Evolutionary conservation across 148 eudicot species (phyloP).

Genomic region (Euryodendron excelsum): DNA sequence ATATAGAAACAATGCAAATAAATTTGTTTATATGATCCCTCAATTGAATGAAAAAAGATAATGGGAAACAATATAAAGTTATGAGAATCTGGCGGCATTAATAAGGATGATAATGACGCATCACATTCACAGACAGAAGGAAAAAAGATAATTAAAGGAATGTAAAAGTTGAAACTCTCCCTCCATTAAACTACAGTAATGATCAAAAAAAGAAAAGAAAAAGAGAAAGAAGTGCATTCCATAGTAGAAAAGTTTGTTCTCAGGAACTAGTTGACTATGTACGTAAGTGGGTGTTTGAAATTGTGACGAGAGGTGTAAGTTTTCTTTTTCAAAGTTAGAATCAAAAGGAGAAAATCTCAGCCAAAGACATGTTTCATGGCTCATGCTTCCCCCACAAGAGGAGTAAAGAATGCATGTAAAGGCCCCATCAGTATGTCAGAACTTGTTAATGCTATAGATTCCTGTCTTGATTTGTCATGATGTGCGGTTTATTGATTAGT

Average conservation of each 20-base stretch:
- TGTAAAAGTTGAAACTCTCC: not conserved
- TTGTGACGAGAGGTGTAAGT: not conserved
- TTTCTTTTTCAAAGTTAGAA: not conserved
- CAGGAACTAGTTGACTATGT: not conserved
- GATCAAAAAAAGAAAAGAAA: not conserved
- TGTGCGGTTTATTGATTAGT: too few species aligned
- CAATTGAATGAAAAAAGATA: too few species aligned
- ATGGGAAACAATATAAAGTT: too few species aligned
- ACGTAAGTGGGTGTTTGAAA: not conserved
- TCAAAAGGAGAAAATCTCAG: not conserved
- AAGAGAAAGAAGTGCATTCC: not conserved
- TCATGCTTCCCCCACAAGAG: conserved; percentile 1
- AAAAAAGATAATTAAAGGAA: too few species aligned
- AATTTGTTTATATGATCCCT: too few species aligned
- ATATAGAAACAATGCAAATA: too few species aligned
- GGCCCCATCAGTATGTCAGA: conserved; percentile 14
- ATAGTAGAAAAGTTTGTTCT: not conserved
- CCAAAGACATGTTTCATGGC: conserved; percentile 6
- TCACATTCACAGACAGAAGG: too few species aligned
- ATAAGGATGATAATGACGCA: too few species aligned
- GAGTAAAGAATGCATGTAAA: not conserved
- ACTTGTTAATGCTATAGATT: conserved; percentile 10
- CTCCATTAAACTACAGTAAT: not conserved
- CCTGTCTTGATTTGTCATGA: too few species aligned
- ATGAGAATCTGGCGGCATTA: too few species aligned